Conservation (phyloP, 129 eudicot species). For the Silybum marianum region DNA sequence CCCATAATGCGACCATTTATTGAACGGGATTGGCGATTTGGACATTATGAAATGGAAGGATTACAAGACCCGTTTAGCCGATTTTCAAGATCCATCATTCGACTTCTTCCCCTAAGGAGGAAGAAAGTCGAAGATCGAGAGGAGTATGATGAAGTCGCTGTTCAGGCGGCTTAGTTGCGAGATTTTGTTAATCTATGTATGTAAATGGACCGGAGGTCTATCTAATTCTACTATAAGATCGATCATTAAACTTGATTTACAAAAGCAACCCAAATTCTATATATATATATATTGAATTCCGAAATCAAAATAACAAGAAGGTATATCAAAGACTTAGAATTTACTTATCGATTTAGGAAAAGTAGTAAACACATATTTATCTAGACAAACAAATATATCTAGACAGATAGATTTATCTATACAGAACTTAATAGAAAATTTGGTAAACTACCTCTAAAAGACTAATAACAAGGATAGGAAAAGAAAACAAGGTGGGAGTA, state of each 20-base stretch:
- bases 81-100: conserved; percentile 50
- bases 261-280: no score
- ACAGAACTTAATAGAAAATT: no score
- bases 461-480: no score
- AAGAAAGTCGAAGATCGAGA: conserved; percentile 43
- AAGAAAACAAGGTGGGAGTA: no score
- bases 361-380: no score
- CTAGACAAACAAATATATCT: no score
- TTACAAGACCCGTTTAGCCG: conserved; percentile 87
- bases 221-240: neutral
- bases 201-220: neutral
- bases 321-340: no score
- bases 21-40: conserved; percentile 90
- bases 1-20: conserved; percentile 63
- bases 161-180: conserved; percentile 42
- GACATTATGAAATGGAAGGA: conserved; percentile 97
- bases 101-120: conserved; percentile 46
- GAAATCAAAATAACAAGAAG: no score
- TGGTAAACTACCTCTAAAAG: no score
- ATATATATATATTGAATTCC: no score
- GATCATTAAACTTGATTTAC: neutral
- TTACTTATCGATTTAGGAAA: no score
- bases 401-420: no score
- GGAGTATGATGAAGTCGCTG: conserved; percentile 47
- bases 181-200: neutral